phyloP scores from a whole-genome alignment of 495 filamentous ascomycete genomes.

The Hypoxylon rickii region DNA sequence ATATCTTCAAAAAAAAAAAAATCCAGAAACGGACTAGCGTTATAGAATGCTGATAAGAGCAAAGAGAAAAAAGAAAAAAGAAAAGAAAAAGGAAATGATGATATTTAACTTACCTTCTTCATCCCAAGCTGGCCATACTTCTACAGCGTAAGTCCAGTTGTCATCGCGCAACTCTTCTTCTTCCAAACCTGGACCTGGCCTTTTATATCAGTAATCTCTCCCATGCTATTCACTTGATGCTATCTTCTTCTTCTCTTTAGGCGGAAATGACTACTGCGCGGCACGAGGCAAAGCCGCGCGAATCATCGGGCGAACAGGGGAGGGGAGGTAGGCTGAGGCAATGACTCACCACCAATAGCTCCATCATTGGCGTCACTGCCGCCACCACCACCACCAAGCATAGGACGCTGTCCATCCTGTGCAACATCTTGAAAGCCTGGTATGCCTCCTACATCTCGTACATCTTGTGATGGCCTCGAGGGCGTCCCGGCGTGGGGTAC shows the following conservation, averaged over 20 bases:
- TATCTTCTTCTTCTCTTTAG: too few relatives aligned
- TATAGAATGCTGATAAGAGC: not conserved
- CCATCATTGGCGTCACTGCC: not conserved
- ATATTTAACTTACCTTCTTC: conserved; percentile 14
- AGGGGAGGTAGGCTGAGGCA: conserved; percentile 21
- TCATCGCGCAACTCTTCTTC: not conserved
- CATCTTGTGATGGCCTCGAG: too few relatives aligned
- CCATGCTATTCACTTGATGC: too few relatives aligned
- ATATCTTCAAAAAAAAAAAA: not conserved
- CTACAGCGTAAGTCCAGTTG: conserved; percentile 26
- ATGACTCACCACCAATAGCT: conserved; percentile 15
- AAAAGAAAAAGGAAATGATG: not conserved
- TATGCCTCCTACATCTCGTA: too few relatives aligned
- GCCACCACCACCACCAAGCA: not conserved
- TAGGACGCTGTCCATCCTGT: too few relatives aligned
- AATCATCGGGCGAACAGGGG: not conserved
- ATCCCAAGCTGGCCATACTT: conserved; percentile 21
- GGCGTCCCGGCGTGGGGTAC: too few relatives aligned
- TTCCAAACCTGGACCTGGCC: too few relatives aligned
- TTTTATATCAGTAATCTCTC: conserved; percentile 10
- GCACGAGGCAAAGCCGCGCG: conserved; percentile 17
- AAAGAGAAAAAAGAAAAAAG: not conserved
- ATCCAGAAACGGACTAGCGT: not conserved
- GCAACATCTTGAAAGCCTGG: too few relatives aligned
- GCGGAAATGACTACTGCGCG: conserved; percentile 20